A percentile compares a stretch with the other conserved stretches of the same genome.
These are phyloP conservation scores for Draba incana DNA, from an alignment of 345 rosid genomes.

Conservation along the genomic window DNA sequence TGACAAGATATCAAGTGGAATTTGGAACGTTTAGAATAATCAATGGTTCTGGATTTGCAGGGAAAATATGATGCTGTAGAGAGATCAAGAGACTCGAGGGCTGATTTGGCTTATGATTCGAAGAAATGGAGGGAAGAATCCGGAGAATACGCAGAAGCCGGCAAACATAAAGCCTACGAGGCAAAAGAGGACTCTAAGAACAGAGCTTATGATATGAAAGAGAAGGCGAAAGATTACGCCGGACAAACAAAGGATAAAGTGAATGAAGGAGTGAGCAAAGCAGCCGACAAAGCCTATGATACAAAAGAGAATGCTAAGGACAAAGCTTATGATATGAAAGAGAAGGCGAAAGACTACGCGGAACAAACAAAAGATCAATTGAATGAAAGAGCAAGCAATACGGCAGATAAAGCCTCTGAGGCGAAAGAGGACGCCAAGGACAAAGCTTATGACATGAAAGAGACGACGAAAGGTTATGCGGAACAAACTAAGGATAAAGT, in stretches of 20 bases:
- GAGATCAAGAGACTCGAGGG: conserved; percentile 41
- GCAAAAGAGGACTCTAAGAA: conserved; percentile 19
- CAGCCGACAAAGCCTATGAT: conserved; percentile 31
- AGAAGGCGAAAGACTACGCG: conserved; percentile 10
- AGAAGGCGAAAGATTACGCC: conserved; percentile 3
- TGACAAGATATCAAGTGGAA: not conserved
- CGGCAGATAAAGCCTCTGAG: conserved; percentile 33
- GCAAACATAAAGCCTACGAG: conserved; percentile 28
- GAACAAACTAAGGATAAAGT: conserved; percentile 14
- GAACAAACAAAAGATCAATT: conserved; percentile 18
- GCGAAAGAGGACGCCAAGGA: conserved; percentile 19
- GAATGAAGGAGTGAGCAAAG: conserved; percentile 33
- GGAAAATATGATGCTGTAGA: conserved; percentile 41
- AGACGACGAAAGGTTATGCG: conserved; percentile 6
- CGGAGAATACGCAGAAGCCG: conserved; percentile 32
- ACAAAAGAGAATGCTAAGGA: conserved; percentile 14
- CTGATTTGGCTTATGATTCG: conserved; percentile 42
- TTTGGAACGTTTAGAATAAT: not conserved
- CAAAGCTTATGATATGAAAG: conserved; percentile 21
- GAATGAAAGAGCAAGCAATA: conserved; percentile 27
- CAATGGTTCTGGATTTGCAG: conserved; percentile 13
- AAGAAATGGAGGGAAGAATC: conserved; percentile 46
- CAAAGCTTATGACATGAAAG: conserved; percentile 26
- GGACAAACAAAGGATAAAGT: conserved; percentile 15
- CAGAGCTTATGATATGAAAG: conserved; percentile 27